These are phyloP conservation scores for Fusarium sp. DNA, from an alignment of 2,329 filamentous ascomycete genomes.

Conservation along the genomic window DNA sequence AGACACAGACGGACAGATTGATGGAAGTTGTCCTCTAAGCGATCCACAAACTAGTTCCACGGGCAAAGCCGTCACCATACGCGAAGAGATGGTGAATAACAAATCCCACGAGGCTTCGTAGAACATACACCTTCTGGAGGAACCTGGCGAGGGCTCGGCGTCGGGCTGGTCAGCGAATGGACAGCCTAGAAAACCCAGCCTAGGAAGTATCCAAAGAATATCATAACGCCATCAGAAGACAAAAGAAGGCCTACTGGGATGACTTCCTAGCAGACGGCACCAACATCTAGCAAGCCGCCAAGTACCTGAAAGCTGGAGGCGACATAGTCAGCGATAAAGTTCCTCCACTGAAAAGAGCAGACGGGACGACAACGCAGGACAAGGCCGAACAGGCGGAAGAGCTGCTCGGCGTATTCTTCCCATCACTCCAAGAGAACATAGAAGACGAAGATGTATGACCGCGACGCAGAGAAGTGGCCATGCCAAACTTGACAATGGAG, in stretches of 20 bases:
- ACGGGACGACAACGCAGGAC: not conserved
- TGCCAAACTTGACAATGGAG: not conserved
- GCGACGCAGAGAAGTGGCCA: constrained; percentile 4
- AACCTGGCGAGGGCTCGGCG: not conserved
- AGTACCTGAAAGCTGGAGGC: not conserved
- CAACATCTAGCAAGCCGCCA: not conserved
- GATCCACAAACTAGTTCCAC: not conserved
- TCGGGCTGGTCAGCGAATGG: not conserved
- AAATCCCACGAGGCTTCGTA: not conserved
- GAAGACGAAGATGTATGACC: not conserved
- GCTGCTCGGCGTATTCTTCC: constrained; percentile 23
- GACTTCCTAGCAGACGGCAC: not conserved
- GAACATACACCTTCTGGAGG: not conserved
- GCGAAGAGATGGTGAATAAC: not conserved
- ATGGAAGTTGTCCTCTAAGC: not conserved
- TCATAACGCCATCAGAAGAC: too few relatives aligned
- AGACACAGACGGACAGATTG: not conserved
- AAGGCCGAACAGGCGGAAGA: constrained; percentile 1
- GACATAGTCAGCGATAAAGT: not conserved
- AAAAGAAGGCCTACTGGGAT: not conserved
- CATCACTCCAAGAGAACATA: not conserved
- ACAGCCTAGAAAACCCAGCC: not conserved
- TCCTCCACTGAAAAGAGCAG: not conserved
- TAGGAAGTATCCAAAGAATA: not conserved
- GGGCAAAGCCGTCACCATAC: not conserved